A percentile compares a stretch with the other conserved stretches of the same genome.
phyloP scores from a whole-genome alignment of 2,329 filamentous ascomycete species.

The Purpureocillium takamizusanense region DNA sequence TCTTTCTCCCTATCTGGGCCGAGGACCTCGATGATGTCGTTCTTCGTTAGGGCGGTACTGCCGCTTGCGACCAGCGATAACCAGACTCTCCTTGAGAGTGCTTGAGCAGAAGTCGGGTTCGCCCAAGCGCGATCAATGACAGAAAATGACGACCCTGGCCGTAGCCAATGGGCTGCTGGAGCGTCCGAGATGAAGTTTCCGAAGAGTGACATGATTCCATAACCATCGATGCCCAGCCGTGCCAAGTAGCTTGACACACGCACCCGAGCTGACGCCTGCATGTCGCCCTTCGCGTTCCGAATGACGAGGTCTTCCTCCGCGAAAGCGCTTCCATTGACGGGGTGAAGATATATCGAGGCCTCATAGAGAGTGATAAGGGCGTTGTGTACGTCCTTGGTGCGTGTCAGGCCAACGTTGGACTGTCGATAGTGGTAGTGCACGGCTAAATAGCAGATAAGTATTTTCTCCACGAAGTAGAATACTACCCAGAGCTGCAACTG shows the following conservation, averaged over 20 bases:
- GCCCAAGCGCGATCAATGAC: conserved; percentile 16
- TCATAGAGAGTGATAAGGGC: conserved; percentile 1
- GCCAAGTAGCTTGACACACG: conserved; percentile 2
- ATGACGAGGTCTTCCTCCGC: neutral
- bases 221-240: neutral
- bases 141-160: conserved; percentile 14
- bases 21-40: neutral
- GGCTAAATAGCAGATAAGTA: conserved; percentile 18
- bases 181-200: neutral
- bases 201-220: neutral
- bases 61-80: conserved; percentile 12
- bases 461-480: conserved; percentile 18
- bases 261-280: neutral
- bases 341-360: neutral
- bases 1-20: conserved; percentile 6
- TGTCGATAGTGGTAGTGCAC: conserved; percentile 19
- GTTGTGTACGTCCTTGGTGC: conserved; percentile 2
- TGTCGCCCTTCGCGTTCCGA: conserved; percentile 1
- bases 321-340: neutral
- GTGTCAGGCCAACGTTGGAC: conserved; percentile 14
- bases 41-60: neutral
- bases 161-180: neutral
- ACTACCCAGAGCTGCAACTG: conserved; percentile 13
- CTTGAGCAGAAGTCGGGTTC: conserved; percentile 14
- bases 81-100: conserved; percentile 18